Percentiles rank a stretch among this genome's conserved stretches.
phyloP scores from a whole-genome alignment of 352 stramenopile genomes.

The Ophiocytium majus region DNA sequence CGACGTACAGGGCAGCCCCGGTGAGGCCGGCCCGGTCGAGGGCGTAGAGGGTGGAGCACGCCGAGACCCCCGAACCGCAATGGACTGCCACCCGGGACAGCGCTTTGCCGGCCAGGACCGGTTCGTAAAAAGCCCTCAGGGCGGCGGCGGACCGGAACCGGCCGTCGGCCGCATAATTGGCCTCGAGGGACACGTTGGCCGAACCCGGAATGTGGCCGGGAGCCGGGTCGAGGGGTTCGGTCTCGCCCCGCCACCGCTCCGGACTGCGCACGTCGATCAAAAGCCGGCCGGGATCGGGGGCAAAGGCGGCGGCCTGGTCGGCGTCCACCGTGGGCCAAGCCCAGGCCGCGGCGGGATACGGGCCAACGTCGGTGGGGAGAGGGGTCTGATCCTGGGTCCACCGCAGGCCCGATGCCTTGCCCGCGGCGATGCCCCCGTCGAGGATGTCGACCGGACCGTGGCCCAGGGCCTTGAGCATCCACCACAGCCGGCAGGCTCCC shows the following conservation, averaged over 20 bases:
- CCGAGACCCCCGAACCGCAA: not conserved
- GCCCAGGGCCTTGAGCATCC: not conserved
- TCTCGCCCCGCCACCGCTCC: not conserved
- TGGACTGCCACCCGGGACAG: not conserved
- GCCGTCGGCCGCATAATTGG: not conserved
- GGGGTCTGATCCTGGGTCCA: too few species aligned
- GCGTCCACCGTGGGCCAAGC: not conserved
- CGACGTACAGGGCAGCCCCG: not conserved
- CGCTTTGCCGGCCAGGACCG: not conserved
- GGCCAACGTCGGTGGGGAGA: not conserved
- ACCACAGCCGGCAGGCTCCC: slow-evolving; percentile 21
- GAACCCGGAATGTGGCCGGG: slow-evolving; percentile 17
- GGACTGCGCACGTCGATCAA: not conserved
- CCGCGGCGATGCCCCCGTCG: not conserved
- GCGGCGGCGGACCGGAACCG: not conserved
- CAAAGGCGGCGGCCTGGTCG: not conserved
- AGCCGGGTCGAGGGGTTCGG: not conserved
- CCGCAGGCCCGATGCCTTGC: too few species aligned
- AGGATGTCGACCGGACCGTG: not conserved
- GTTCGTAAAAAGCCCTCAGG: not conserved
- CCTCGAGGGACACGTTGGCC: not conserved
- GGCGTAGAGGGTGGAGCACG: not conserved
- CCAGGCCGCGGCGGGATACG: not conserved
- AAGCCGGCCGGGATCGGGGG: not conserved
- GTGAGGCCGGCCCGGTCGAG: not conserved